Base-by-base conservation (phyloP, 257 asterid species). In the Nicotiana attenuata region DNA sequence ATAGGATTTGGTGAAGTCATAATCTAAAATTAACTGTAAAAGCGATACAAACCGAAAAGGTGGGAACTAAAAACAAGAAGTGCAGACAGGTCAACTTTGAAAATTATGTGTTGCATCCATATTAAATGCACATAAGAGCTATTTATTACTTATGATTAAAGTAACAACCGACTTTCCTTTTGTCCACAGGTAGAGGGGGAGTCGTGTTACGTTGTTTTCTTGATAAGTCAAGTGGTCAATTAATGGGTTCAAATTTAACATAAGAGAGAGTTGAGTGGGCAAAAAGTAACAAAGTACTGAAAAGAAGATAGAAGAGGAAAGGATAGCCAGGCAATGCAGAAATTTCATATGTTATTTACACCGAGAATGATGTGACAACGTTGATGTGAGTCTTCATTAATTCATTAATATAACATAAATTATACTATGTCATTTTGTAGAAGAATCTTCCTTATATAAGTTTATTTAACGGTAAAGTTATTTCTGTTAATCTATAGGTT, bases 41-140 rank as follows among this genome's bases (percentile, higher is more conserved):
- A 57, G 35, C 55, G 55, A 35, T 10, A 19, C 35, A 57, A 78
- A 57, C 59, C 80, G 19, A 81, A 53, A 81, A 13, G 11, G 5
- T 13, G 22, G 24, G 33, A 31, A 67, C 10, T 31, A 5, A 38
- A 68, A 24, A 5, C 2, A 13, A 13, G 1, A 41, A 41, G 20
- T n/a, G 45, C 13, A 24, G 14, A 71, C 15, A 14, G 3, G 71
- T 56, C 65, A 65, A 76, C 82, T 84, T 65, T 76, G 77, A 81
- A 33, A 28, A 55, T 64, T 73, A 38, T 53, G 69, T 75, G 17
- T 50, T 15, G 0, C 38, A 22, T 71, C 78, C 15, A 71, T 45
- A 45, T 13, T 71, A 47, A 71, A 47, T 45, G 60, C 6, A 69
- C 78, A 41, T 17, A 38, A 10, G n/a, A 20, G 63, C 3, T 71